These are phyloP conservation scores for Chamaecyparis obtusa DNA, from an alignment of 75 land plant genomes.

Conservation along the genomic window DNA sequence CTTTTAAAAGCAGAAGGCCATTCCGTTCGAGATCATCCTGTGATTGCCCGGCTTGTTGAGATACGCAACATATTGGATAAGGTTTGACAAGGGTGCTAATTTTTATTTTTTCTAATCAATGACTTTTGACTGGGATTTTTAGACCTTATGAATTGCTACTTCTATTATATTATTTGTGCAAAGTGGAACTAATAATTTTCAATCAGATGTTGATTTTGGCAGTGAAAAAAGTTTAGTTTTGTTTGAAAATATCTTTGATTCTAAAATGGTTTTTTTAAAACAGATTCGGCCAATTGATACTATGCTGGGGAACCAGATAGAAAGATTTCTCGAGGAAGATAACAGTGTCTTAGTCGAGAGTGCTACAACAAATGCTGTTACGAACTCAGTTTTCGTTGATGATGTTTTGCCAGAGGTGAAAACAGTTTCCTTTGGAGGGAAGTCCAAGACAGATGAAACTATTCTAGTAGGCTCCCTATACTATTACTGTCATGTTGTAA, in stretches of 20 bases:
- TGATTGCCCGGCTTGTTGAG: constrained; percentile 72
- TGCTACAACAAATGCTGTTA: background rate
- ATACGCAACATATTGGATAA: constrained; percentile 64
- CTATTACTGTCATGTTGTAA: background rate
- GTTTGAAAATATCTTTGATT: background rate
- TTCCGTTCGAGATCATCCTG: constrained; percentile 83
- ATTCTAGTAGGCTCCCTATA: constrained; percentile 14
- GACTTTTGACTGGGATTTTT: background rate
- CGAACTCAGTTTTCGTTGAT: background rate
- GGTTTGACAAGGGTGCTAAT: constrained; percentile 33
- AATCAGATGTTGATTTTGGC: background rate
- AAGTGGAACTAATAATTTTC: background rate
- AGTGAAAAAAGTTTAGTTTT: background rate
- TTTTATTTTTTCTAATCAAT: background rate
- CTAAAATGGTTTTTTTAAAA: background rate
- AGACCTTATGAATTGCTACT: background rate
- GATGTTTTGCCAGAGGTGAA: constrained; percentile 19
- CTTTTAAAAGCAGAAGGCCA: constrained; percentile 85
- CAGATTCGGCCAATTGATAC: constrained; percentile 46
- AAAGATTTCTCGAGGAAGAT: constrained; percentile 31
- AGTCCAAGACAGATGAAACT: constrained; percentile 28
- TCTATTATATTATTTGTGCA: background rate
- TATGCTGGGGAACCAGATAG: constrained; percentile 36
- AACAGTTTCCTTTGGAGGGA: constrained; percentile 22
- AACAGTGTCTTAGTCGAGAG: constrained; percentile 7